Base-by-base conservation (phyloP, 768 basidiomycete genomes). In the Mycena latifolia region DNA sequence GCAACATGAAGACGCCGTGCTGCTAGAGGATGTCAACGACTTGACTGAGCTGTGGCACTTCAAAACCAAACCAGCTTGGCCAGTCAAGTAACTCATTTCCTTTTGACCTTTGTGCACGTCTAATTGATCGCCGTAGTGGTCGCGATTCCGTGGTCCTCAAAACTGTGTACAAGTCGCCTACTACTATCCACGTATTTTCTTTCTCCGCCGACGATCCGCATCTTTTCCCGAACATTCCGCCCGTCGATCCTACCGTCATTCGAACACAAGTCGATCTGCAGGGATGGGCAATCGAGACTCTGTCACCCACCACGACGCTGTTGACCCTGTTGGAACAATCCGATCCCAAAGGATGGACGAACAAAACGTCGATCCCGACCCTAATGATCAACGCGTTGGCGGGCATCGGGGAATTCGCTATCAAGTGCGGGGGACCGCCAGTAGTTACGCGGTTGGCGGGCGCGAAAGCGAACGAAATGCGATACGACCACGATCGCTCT, bases 241-340 rank as follows among this genome's bases (percentile, higher is more conserved):
- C 82, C 14, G 81, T 79, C 1, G 94, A 93, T 53, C 89, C 92
- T 0, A 92, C 87, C 69, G 86, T 92, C 54, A 97, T 98, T 66
- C 92, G 96, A 9, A 94, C 94, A 0, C 96, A 99, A 76, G 91
- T 97, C n/a, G 96, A 98, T 75, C 82, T 99, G n/a, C 96, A 95
- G 79, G 98, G 97, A 51, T 99, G 96, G 94, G 94, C 97, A 0
- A 95, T 99, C 71, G 97, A 99, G 77, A 87, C 93, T 0, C 82
- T 99, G 11, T 98, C 96, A 0, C 98, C 97, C 0, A 98, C 89
- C 3, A 99, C 98, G 2, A 98, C 96, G 0, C 88, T 93, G 14
- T 88, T 99, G 66, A 98, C 96, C 0, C 81, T 99, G 1, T 86
- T 99, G 6, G 97, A 99, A 73, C 98, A 99, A 77, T 96, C 94